Evolutionary conservation across 2,329 filamentous ascomycete species (phyloP), one percentile per base, ranked within the genome.

Genomic region (Hypomyces perniciosus): DNA sequence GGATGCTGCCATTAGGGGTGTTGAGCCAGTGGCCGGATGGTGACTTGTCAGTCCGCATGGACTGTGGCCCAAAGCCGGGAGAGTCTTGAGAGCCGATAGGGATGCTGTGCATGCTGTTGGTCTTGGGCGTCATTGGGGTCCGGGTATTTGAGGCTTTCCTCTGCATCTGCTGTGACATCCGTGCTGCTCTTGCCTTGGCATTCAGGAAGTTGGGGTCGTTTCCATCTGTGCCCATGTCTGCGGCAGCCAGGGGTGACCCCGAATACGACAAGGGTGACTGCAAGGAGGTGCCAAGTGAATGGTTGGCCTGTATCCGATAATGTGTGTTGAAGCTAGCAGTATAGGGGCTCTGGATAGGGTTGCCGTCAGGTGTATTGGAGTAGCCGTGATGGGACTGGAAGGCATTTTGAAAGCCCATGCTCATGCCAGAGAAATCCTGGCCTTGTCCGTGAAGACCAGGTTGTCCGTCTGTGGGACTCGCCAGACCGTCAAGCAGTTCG

Each of bases 261-360:
- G 68, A 67, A 53, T 71, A 72, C 9, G 67, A 68, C 57, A 72
- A 59, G 31, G 69, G 68, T 4, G 69, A 72, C 47, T 71, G 69
- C 26, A 72, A 58, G 2, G 80, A 79, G 48, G 70, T 75, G 52
- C 74, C 75, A 53, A 83, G 80, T 12, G 77, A 72, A 48, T 80
- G 76, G 12, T 75, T 74, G 63, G 79, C 76, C 63, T 83, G 79
- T 61, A 86, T 84, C 52, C 86, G 82, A 66, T 90, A 95, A 57
- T 90, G 87, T 62, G 87, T 86, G 69, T 84, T 86, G 73, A 91
- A 93, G 63, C 80, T 84, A 59, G 86, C 81, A 39, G 88, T 80
- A 62, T 90, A 96, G 0, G 92, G 92, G 61, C 90, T 96, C 63
- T 95, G 88, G 54, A 96, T 92, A 5, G 92, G 90, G 48, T 90